Conservation (phyloP, 331 rosid genomes). For the Ulmus americana region DNA sequence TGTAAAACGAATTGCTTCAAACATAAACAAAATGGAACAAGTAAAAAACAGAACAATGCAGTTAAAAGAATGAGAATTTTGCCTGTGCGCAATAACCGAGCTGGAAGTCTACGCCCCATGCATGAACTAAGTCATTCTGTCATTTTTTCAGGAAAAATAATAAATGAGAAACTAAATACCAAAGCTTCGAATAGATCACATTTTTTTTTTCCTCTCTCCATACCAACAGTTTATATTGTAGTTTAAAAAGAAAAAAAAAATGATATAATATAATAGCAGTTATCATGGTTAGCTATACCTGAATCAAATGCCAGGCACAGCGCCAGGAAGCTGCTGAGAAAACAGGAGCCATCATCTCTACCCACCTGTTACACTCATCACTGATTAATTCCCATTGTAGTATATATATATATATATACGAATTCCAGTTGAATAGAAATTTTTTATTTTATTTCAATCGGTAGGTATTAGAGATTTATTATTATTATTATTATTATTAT, state of each 20-base stretch:
- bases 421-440: no score
- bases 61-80: background rate
- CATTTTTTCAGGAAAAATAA: background rate
- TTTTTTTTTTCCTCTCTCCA: background rate
- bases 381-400: background rate
- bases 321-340: constrained; percentile 42
- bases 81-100: constrained; percentile 45
- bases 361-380: constrained; percentile 27
- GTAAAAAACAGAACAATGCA: background rate
- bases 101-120: constrained; percentile 48
- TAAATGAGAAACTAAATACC: background rate
- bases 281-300: constrained; percentile 19
- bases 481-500: no score
- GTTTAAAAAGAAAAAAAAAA: no score
- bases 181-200: background rate
- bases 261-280: background rate
- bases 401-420: no score
- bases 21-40: background rate
- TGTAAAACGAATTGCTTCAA: constrained; percentile 16
- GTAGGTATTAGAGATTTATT: no score
- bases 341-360: constrained; percentile 57
- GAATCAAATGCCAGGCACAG: constrained; percentile 46
- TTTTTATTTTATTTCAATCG: no score
- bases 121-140: constrained; percentile 44
- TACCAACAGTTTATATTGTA: no score